A percentile compares a stretch with the other conserved stretches of the same genome.
These are phyloP conservation scores for Morella rubra DNA, from an alignment of 306 rosid species.

Conservation along the genomic window DNA sequence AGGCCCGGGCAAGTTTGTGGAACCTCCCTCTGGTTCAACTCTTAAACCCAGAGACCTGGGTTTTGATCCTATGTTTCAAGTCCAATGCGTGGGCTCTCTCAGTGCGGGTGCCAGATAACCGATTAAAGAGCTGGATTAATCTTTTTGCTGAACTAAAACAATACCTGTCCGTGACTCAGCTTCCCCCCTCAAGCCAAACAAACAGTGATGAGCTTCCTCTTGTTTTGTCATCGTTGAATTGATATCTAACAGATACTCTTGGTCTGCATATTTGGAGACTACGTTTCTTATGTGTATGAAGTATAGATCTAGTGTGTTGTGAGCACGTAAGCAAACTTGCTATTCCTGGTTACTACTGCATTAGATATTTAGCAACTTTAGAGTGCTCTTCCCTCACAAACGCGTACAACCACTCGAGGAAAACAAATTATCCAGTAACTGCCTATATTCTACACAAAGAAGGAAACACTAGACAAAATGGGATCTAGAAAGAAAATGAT, in stretches of 20 bases:
- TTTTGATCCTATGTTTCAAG: not conserved
- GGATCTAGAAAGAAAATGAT: no score
- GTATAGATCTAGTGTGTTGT: not conserved
- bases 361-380: not conserved
- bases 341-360: not conserved
- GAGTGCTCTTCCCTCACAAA: not conserved
- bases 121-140: slow-evolving; percentile 20
- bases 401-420: no score
- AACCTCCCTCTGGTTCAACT: not conserved
- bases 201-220: slow-evolving; percentile 3
- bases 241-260: slow-evolving; percentile 2
- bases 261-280: slow-evolving; percentile 1
- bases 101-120: slow-evolving; percentile 17
- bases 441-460: no score
- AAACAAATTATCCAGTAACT: no score
- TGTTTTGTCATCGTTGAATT: not conserved
- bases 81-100: slow-evolving; percentile 13
- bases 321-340: not conserved
- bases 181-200: slow-evolving; percentile 15
- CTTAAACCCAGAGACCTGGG: slow-evolving; percentile 9
- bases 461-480: no score
- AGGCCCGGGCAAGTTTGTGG: slow-evolving; percentile 10
- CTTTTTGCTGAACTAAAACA: slow-evolving; percentile 33
- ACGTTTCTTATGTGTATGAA: not conserved
- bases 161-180: slow-evolving; percentile 22